phyloP scores from a whole-genome alignment of 2,329 filamentous ascomycete genomes.

The Davidsoniella neocaledoniae region DNA sequence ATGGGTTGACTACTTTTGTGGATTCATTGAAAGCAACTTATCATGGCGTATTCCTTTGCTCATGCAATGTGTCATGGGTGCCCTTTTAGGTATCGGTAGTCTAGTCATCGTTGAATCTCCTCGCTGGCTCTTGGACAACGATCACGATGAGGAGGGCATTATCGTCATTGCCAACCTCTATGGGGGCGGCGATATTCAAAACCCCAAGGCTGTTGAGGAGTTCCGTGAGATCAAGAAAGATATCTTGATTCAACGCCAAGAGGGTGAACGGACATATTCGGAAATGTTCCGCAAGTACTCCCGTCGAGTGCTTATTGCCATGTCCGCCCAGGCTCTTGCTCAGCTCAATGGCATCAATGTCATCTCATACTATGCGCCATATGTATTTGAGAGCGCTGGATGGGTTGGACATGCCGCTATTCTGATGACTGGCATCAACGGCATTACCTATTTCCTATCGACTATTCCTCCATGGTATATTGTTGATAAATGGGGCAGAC shows the following conservation, averaged over 20 bases:
- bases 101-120: slow-evolving; percentile 93
- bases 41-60: slow-evolving; percentile 82
- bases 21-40: slow-evolving; percentile 66
- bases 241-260: slow-evolving; percentile 79
- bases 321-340: slow-evolving; percentile 91
- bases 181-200: slow-evolving; percentile 87
- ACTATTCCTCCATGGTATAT: slow-evolving; percentile 96
- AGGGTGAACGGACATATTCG: slow-evolving; percentile 76
- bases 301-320: slow-evolving; percentile 91
- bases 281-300: slow-evolving; percentile 94
- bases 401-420: slow-evolving; percentile 84
- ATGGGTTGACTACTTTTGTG: slow-evolving; percentile 97
- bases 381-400: slow-evolving; percentile 93
- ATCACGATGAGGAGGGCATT: slow-evolving; percentile 96
- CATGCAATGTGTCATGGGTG: slow-evolving; percentile 92
- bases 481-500: slow-evolving; percentile 79
- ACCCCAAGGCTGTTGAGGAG: slow-evolving; percentile 80
- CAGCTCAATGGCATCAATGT: slow-evolving; percentile 99
- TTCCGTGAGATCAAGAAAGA: slow-evolving; percentile 99
- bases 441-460: slow-evolving; percentile 71
- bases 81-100: slow-evolving; percentile 67
- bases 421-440: slow-evolving; percentile 95
- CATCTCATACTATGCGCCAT: slow-evolving; percentile 94
- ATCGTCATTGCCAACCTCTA: slow-evolving; percentile 96
- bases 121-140: slow-evolving; percentile 93